Evolutionary conservation across 495 filamentous ascomycete species (phyloP).

Genomic region (Hypoxylon lienhwacheense): DNA sequence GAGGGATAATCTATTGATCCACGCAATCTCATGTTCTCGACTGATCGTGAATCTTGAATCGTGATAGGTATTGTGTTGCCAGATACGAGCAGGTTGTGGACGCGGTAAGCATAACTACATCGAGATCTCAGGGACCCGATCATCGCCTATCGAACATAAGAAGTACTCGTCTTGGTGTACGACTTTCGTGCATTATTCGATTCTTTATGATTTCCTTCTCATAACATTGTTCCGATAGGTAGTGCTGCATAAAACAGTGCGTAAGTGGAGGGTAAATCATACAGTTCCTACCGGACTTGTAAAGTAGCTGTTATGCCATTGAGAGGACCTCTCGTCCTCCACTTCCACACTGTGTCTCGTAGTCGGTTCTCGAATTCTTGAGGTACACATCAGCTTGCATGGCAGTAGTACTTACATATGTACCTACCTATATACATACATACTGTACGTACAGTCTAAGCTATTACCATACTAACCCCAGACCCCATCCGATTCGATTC

Average conservation of each 20-base stretch:
- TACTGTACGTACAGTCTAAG: no score
- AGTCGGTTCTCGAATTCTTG: background rate
- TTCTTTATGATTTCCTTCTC: slow-evolving; percentile 31
- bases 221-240: slow-evolving; percentile 35
- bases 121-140: slow-evolving; percentile 21
- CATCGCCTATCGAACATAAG: slow-evolving; percentile 20
- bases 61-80: background rate
- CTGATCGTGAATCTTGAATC: background rate
- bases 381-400: slow-evolving; percentile 37
- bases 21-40: background rate
- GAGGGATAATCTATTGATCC: slow-evolving; percentile 11
- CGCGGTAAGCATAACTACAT: slow-evolving; percentile 19
- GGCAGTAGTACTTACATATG: slow-evolving; percentile 22
- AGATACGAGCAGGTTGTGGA: slow-evolving; percentile 1
- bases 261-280: slow-evolving; percentile 27
- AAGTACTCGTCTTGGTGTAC: slow-evolving; percentile 15
- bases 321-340: slow-evolving; percentile 10
- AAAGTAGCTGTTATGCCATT: slow-evolving; percentile 20
- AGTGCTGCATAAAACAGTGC: slow-evolving; percentile 35
- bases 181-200: slow-evolving; percentile 29
- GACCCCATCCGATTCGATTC: slow-evolving; percentile 2
- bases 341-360: slow-evolving; percentile 21
- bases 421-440: background rate
- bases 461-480: slow-evolving; percentile 22
- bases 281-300: slow-evolving; percentile 33